phyloP scores from a whole-genome alignment of 1,139 yeast genomes.

The Kodamaea sp. region DNA sequence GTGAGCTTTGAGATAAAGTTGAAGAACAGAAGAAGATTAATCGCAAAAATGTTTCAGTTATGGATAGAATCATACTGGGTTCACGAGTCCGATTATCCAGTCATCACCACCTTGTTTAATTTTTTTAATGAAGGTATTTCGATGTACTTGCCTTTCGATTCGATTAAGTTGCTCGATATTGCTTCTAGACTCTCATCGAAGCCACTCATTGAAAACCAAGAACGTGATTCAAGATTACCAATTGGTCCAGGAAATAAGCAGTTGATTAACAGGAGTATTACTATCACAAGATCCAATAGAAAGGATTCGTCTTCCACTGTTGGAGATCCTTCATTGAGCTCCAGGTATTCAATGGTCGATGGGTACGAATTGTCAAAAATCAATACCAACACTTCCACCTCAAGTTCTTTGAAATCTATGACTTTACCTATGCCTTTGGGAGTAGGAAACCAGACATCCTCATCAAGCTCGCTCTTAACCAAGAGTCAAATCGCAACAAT shows the following conservation, averaged over 20 bases:
- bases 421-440: conserved; percentile 45
- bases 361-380: conserved; percentile 51
- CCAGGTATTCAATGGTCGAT: conserved; percentile 50
- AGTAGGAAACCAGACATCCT: conserved; percentile 43
- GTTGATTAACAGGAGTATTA: conserved; percentile 49
- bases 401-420: conserved; percentile 41
- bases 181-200: conserved; percentile 55
- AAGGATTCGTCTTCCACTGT: conserved; percentile 21
- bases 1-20: conserved; percentile 51
- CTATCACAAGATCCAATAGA: conserved; percentile 30
- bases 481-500: conserved; percentile 43
- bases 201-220: conserved; percentile 32
- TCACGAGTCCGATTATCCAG: conserved; percentile 55
- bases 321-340: conserved; percentile 23
- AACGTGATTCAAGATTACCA: conserved; percentile 3
- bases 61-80: conserved; percentile 95
- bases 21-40: conserved; percentile 65
- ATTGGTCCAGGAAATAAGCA: conserved; percentile 23
- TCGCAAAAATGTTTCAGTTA: conserved; percentile 66
- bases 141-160: conserved; percentile 58
- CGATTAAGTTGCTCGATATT: conserved; percentile 59
- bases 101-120: conserved; percentile 68
- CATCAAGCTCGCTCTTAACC: conserved; percentile 39
- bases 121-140: conserved; percentile 76
- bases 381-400: conserved; percentile 44